phyloP scores from a whole-genome alignment of 768 basidiomycete species.

The Candolleomyces efflorescens region DNA sequence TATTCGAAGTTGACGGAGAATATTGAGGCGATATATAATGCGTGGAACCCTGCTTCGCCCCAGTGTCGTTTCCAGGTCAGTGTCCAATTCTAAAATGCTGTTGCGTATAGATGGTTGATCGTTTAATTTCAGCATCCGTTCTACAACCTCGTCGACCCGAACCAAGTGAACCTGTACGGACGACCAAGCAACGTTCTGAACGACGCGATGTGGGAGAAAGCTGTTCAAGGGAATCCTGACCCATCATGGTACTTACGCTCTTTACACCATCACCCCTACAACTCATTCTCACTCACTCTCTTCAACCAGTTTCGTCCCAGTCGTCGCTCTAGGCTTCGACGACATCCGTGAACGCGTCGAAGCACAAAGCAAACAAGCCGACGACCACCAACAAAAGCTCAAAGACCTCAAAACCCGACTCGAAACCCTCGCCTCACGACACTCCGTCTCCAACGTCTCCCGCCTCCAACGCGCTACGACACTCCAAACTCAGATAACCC shows the following conservation, averaged over 20 bases:
- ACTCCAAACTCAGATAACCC: slow-evolving; percentile 64
- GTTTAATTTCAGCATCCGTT: slow-evolving; percentile 58
- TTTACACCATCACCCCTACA: neutral
- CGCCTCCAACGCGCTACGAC: slow-evolving; percentile 60
- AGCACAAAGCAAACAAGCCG: slow-evolving; percentile 64
- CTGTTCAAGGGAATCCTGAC: slow-evolving; percentile 78
- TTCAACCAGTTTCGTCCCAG: slow-evolving; percentile 62
- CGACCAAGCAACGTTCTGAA: slow-evolving; percentile 71
- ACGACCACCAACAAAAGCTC: slow-evolving; percentile 62
- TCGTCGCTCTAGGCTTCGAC: slow-evolving; percentile 77
- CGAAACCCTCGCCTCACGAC: slow-evolving; percentile 53
- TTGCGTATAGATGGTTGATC: neutral
- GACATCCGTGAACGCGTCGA: slow-evolving; percentile 76
- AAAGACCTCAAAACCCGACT: slow-evolving; percentile 70
- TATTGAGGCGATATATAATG: slow-evolving; percentile 59
- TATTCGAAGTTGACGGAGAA: slow-evolving; percentile 48
- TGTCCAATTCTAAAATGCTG: neutral
- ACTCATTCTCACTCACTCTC: neutral
- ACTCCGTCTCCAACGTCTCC: slow-evolving; percentile 62
- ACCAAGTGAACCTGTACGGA: slow-evolving; percentile 58
- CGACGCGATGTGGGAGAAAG: slow-evolving; percentile 74
- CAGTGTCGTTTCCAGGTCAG: slow-evolving; percentile 79
- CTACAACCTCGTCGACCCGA: slow-evolving; percentile 79
- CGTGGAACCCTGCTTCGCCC: slow-evolving; percentile 68
- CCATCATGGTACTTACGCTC: slow-evolving; percentile 52